Percentiles rank a stretch among this genome's conserved stretches.
These are phyloP conservation scores for Yamadazyma oceani DNA, from an alignment of 1,139 yeast species.

Conservation along the genomic window DNA sequence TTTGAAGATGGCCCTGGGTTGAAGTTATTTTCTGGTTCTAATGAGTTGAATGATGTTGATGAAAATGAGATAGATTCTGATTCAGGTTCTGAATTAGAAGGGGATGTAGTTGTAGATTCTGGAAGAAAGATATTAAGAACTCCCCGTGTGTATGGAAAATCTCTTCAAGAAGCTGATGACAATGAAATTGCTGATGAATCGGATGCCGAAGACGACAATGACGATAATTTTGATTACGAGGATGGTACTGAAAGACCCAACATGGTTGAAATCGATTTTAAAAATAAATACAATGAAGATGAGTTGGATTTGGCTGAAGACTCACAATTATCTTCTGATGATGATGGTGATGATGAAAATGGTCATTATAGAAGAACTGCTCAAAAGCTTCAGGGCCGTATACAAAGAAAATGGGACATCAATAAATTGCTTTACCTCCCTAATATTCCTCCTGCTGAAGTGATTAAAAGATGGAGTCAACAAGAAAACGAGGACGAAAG, in stretches of 20 bases:
- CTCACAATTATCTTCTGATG: conserved; percentile 44
- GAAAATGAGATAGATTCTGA: conserved; percentile 39
- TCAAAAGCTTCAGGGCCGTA: conserved; percentile 40
- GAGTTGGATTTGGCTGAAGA: conserved; percentile 55
- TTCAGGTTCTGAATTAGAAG: conserved; percentile 29
- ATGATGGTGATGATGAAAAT: conserved; percentile 41
- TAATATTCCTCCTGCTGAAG: conserved; percentile 74
- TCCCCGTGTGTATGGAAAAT: conserved; percentile 59
- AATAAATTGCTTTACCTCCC: conserved; percentile 78
- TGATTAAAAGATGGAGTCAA: conserved; percentile 69
- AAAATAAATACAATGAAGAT: conserved; percentile 38
- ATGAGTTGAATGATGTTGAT: conserved; percentile 43
- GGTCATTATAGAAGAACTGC: conserved; percentile 46
- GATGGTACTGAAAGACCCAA: conserved; percentile 37
- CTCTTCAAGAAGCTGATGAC: conserved; percentile 51
- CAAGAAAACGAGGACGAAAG: conserved; percentile 45
- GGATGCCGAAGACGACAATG: conserved; percentile 35
- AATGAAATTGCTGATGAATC: conserved; percentile 48
- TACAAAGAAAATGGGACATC: conserved; percentile 67
- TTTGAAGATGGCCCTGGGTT: conserved; percentile 67
- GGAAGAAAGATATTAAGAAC: conserved; percentile 64
- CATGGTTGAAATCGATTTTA: conserved; percentile 53
- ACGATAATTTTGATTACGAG: conserved; percentile 46
- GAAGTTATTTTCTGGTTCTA: conserved; percentile 65
- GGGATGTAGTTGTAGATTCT: conserved; percentile 29